Evolutionary conservation across 2,329 filamentous ascomycete species (phyloP).

Genomic region (Sporothrix luriei): DNA sequence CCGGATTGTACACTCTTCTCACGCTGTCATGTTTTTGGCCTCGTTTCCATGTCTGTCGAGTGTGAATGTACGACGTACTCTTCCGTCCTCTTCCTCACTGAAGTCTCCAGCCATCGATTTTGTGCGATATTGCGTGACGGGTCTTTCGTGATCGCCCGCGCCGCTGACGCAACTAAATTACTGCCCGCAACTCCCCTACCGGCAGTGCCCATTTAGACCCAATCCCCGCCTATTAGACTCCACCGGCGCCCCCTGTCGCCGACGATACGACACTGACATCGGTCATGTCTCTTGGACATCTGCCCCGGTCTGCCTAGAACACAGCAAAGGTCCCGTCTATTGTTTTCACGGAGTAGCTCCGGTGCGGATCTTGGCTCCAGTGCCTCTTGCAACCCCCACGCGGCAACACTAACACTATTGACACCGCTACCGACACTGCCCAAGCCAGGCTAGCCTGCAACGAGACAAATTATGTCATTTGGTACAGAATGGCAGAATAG

Average conservation of each 20-base stretch:
- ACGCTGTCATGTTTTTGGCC: background rate
- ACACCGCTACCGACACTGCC: background rate
- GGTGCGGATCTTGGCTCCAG: constrained; percentile 7
- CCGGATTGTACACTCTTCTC: background rate
- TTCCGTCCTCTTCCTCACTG: background rate
- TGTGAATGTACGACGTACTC: too few relatives aligned
- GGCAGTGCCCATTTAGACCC: background rate
- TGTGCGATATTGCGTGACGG: constrained; percentile 30
- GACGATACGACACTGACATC: constrained; percentile 3
- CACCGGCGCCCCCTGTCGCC: constrained; percentile 11
- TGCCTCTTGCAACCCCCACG: constrained; percentile 16
- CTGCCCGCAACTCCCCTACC: background rate
- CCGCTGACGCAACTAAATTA: constrained; percentile 28
- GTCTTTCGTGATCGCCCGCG: constrained; percentile 26
- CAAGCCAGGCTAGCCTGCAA: background rate
- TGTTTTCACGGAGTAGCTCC: background rate
- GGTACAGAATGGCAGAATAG: constrained; percentile 14
- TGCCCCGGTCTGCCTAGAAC: background rate
- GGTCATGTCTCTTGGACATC: constrained; percentile 23
- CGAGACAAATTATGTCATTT: constrained; percentile 19
- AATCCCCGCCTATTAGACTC: background rate
- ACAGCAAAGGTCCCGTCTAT: background rate
- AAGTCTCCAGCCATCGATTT: background rate
- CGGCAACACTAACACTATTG: constrained; percentile 9
- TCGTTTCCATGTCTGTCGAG: background rate